Evolutionary conservation across 2,329 filamentous ascomycete genomes (phyloP), one percentile per base, ranked within the genome.

Genomic region (Arthrobotrys musiformis): DNA sequence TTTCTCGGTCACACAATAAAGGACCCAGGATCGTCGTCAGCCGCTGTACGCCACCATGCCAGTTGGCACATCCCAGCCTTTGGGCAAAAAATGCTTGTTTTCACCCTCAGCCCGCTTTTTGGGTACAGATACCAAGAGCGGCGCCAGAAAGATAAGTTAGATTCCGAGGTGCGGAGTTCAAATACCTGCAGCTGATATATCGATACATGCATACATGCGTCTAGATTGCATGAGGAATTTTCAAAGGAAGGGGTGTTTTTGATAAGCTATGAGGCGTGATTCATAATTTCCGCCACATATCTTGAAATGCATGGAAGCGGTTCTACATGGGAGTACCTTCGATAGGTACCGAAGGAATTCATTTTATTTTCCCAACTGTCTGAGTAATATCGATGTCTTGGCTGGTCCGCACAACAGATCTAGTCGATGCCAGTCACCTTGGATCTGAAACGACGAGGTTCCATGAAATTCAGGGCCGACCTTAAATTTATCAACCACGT

Each of bases 161-260:
- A 19, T 58, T 58, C 54, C 54, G 54, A 58, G 54, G 54, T 58
- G 54, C 54, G 30, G n/a, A n/a, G n/a, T n/a, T n/a, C n/a, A n/a
- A n/a, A n/a, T 35, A 19, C 17, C 1, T 42, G 40, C 40, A 42
- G n/a, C n/a, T 19, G 4, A 6, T 42, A n/a, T 42, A 22, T 22
- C 26, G 50, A 35, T 54, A n/a, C 50, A 30, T 19, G 26, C 15
- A 46, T 2, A 17, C 2, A 35, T 11, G 9, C 17, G 9, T 46
- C 2, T 19, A 22, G 4, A 42, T 42, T 42, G 40, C 40, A 42
- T 19, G 40, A 42, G 40, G 40, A 42, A 42, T 42, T 42, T 42
- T n/a, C n/a, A n/a, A n/a, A n/a, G n/a, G 13, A 1, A 17, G 35
- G 33, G 9, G 5, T 15, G 4, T 15, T 17, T 42, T 8, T 42